Percentiles rank a stretch among this genome's conserved stretches.
These are phyloP conservation scores for Globisporangium lucens DNA, from an alignment of 352 stramenopile genomes.

Conservation along the genomic window DNA sequence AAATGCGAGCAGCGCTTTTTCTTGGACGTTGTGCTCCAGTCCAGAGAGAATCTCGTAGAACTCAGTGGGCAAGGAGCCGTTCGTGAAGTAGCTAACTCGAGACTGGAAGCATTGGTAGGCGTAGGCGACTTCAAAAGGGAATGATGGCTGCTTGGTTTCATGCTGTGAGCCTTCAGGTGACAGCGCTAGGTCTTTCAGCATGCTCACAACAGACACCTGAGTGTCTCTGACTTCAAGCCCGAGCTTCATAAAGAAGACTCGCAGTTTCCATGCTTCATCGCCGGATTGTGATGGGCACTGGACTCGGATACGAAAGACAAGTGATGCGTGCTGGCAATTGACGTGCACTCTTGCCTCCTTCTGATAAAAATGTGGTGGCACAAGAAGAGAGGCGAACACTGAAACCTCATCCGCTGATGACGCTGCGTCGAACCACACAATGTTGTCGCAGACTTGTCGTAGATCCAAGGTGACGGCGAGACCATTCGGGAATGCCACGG, in stretches of 20 bases:
- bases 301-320: constrained; percentile 28
- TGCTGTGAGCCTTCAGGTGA: too few relatives aligned
- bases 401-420: constrained; percentile 15
- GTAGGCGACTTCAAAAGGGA: constrained; percentile 41
- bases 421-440: constrained; percentile 47
- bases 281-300: background rate
- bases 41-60: constrained; percentile 37
- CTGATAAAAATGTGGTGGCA: constrained; percentile 39
- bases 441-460: constrained; percentile 34
- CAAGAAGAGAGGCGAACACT: constrained; percentile 33
- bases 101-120: constrained; percentile 51
- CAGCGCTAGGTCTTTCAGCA: background rate
- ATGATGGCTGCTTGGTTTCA: background rate
- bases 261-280: constrained; percentile 39
- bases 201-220: constrained; percentile 20
- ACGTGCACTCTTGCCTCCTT: constrained; percentile 29
- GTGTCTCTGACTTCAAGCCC: constrained; percentile 48
- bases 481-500: constrained; percentile 21
- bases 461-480: constrained; percentile 40
- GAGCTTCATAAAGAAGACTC: constrained; percentile 44
- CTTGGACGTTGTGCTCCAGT: constrained; percentile 37
- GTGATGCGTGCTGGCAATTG: constrained; percentile 33
- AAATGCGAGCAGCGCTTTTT: constrained; percentile 45
- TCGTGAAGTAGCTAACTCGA: constrained; percentile 42
- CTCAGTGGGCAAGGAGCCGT: constrained; percentile 29